Percentiles rank a stretch among this genome's conserved stretches.
Evolutionary conservation across 441 rosid species (phyloP).

Genomic region (Adansonia gregorii): DNA sequence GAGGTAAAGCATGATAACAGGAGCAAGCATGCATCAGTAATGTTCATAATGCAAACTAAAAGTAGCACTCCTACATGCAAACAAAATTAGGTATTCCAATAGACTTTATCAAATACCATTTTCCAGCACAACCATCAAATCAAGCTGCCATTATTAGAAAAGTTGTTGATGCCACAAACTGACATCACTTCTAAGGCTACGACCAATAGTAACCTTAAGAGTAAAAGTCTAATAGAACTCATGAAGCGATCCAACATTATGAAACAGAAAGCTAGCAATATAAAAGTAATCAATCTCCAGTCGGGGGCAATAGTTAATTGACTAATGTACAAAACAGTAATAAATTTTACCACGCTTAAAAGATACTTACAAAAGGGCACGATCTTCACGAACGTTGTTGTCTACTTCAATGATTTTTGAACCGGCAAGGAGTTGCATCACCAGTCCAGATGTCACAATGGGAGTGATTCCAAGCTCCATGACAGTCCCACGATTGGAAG

Average conservation of each 20-base stretch:
- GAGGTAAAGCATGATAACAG: neutral
- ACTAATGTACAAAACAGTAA: neutral
- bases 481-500: slow-evolving; percentile 86
- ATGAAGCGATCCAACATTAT: neutral
- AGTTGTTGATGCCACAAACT: neutral
- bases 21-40: neutral
- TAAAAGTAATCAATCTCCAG: neutral
- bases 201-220: neutral
- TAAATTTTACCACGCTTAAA: neutral
- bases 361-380: slow-evolving; percentile 73
- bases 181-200: neutral
- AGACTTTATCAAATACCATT: neutral
- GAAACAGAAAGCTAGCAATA: neutral
- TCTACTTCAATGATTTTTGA: slow-evolving; percentile 85
- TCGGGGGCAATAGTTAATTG: neutral
- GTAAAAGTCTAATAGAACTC: neutral
- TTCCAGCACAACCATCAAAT: neutral
- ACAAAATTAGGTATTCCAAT: neutral
- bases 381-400: slow-evolving; percentile 89
- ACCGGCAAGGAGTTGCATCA: slow-evolving; percentile 84
- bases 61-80: neutral
- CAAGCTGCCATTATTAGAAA: neutral
- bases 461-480: slow-evolving; percentile 97
- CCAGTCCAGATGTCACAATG: slow-evolving; percentile 85
- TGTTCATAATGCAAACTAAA: neutral